Evolutionary conservation across 139 green algal genomes (phyloP), one percentile per base, ranked within the genome.

Genomic region (Picochlorum sp.): DNA sequence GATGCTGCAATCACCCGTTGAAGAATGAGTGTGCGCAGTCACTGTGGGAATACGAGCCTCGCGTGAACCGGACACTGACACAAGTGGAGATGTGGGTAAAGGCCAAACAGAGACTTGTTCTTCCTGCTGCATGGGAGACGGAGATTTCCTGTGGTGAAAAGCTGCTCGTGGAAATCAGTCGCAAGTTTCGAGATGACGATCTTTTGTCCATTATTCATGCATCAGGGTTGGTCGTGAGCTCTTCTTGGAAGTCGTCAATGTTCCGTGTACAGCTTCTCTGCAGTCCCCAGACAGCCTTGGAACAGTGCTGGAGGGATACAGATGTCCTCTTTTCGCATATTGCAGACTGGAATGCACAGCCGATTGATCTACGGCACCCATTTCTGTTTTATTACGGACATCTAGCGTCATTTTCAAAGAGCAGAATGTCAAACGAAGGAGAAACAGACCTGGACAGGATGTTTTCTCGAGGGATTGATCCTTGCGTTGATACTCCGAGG

Each of bases 401-500:
- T 60, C 13, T 76, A 5, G 52, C 66, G 2, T 32, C 74, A 0
- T 83, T 83, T 68, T 23, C 66, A 16, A 69, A 58, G 37, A 45
- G 74, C 18, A 79, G 71, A 62, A 11, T 76, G 61, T 24, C 24
- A 7, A n/a, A 7, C 15, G 4, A 32, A 41, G 11, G 23, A 16
- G 10, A 34, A 20, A 24, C 26, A 23, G 6, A 45, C 0, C 21
- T 81, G 26, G 81, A 88, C 56, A 6, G 45, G 14, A 80, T 80
- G 67, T 74, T 83, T 14, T 83, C 78, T 4, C 54, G 81, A 6
- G 81, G 81, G 20, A 87, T 88, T n/a, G 81, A 88, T 66, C 81
- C 81, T 14, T 47, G 50, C 52, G 63, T 83, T 16, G 34, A 67
- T 3, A 70, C 88, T 60, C 74, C 81, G 49, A 44, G 10, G 50